Conservation (phyloP, 352 stramenopile species). For the Globisporangium alternatum region DNA sequence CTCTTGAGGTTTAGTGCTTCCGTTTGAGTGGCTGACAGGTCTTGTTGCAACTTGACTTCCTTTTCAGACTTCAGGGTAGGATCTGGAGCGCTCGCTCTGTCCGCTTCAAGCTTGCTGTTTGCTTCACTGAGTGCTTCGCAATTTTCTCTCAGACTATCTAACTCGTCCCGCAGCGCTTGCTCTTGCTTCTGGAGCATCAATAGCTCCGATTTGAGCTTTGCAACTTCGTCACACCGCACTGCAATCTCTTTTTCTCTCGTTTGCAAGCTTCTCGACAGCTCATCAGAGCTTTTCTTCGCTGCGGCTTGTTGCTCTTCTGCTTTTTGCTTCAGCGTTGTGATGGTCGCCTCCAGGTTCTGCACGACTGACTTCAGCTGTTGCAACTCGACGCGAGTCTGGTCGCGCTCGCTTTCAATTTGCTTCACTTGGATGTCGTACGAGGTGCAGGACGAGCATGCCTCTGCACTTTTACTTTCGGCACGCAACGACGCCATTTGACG, state of each 20-base stretch:
- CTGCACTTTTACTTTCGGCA: neutral
- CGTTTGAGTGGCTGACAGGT: neutral
- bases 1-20: slow-evolving; percentile 21
- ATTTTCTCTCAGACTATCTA: neutral
- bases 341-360: neutral
- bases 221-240: slow-evolving; percentile 14
- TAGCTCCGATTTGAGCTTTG: slow-evolving; percentile 9
- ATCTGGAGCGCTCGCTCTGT: neutral
- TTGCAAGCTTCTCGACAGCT: slow-evolving; percentile 11
- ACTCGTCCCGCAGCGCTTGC: neutral
- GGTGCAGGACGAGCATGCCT: neutral
- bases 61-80: neutral
- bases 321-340: slow-evolving; percentile 14
- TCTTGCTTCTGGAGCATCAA: neutral
- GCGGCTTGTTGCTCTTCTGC: slow-evolving; percentile 1
- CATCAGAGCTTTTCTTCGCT: neutral
- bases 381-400: slow-evolving; percentile 18
- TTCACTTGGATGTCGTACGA: slow-evolving; percentile 13
- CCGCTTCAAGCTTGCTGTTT: neutral
- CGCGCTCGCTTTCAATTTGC: slow-evolving; percentile 10
- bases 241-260: slow-evolving; percentile 19
- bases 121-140: neutral
- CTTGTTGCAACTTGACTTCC: neutral
- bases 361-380: slow-evolving; percentile 4
- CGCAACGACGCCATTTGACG: neutral